Conservation (phyloP, 2,329 filamentous ascomycete genomes). For the Biscogniauxia sp. region DNA sequence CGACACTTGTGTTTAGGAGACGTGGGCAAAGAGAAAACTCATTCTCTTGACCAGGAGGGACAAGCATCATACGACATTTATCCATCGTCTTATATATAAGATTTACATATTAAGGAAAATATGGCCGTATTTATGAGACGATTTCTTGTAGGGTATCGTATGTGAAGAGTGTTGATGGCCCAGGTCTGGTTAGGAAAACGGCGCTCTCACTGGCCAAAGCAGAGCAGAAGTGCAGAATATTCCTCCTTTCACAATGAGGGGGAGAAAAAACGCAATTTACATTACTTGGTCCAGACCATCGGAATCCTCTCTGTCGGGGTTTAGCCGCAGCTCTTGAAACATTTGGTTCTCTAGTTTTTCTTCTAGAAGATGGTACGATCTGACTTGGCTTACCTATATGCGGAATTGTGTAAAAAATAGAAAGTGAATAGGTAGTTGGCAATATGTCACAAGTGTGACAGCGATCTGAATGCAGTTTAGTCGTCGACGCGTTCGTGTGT, state of each 20-base stretch:
- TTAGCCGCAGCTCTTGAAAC: background rate
- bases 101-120: too few species aligned
- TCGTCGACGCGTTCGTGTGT: background rate
- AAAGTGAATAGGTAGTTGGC: too few species aligned
- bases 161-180: background rate
- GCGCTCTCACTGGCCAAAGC: background rate
- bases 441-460: too few species aligned
- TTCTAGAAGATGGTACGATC: background rate
- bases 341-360: background rate
- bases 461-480: too few species aligned
- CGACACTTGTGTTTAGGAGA: background rate
- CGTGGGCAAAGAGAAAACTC: background rate
- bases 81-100: too few species aligned
- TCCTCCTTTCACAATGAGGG: background rate
- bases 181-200: background rate
- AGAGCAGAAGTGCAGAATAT: background rate
- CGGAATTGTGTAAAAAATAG: background rate
- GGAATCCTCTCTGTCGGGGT: background rate
- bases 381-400: background rate
- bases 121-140: too few species aligned
- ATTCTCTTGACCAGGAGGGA: background rate
- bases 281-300: background rate
- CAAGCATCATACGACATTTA: background rate
- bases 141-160: too few species aligned
- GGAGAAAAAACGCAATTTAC: background rate